phyloP scores from a whole-genome alignment of 768 basidiomycete species.

The Lactifluus subvellereus region DNA sequence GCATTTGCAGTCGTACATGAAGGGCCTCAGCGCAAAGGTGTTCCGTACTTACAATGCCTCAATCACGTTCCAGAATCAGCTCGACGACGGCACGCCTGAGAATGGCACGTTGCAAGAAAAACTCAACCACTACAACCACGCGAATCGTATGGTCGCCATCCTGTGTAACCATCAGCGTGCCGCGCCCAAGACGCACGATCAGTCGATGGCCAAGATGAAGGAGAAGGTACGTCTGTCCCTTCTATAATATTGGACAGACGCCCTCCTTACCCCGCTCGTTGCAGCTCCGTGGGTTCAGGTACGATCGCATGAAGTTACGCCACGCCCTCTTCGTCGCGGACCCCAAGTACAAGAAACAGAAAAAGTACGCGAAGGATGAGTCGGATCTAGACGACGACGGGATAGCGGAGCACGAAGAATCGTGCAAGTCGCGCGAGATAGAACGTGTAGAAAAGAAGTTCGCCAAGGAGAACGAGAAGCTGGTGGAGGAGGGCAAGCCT shows the following conservation, averaged over 20 bases:
- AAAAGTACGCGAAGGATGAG: conserved; percentile 73
- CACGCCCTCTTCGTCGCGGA: conserved; percentile 79
- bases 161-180: conserved; percentile 98
- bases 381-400: conserved; percentile 95
- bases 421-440: conserved; percentile 70
- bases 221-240: conserved; percentile 60
- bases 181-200: conserved; percentile 87
- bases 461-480: conserved; percentile 87
- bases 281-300: conserved; percentile 84
- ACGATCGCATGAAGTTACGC: conserved; percentile 95
- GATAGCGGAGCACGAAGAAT: conserved; percentile 73
- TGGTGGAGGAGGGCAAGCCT: conserved; percentile 62
- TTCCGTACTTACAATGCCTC: conserved; percentile 99
- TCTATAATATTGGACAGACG: no score
- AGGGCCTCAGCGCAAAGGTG: conserved; percentile 96
- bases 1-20: conserved; percentile 90
- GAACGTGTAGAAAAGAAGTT: conserved; percentile 94
- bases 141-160: conserved; percentile 95
- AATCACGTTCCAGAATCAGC: conserved; percentile 85
- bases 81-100: conserved; percentile 67
- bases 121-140: conserved; percentile 93
- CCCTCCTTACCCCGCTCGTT: background rate
- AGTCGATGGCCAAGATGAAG: conserved; percentile 90
- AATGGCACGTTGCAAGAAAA: conserved; percentile 88
- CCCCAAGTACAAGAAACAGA: conserved; percentile 74